phyloP scores from a whole-genome alignment of 768 basidiomycete species.

The Pleurotus salmoneostramineus region DNA sequence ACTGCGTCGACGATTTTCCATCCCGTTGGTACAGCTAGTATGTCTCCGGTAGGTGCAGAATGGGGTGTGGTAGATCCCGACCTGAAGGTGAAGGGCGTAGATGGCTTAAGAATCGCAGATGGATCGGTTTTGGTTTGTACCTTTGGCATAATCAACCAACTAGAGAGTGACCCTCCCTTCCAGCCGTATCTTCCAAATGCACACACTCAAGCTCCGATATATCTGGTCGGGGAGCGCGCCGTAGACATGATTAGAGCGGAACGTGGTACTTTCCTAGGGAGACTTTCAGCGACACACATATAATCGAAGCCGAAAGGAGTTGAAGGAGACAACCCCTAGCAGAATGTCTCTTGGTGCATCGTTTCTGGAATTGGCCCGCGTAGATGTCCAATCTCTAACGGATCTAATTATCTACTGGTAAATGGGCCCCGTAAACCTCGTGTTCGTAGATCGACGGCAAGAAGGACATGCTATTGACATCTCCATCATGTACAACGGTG shows the following conservation, averaged over 20 bases:
- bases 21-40: slow-evolving; percentile 26
- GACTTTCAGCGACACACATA: too few relatives aligned
- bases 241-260: slow-evolving; percentile 22
- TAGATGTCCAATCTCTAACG: too few relatives aligned
- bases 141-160: neutral
- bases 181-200: slow-evolving; percentile 23
- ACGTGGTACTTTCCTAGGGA: neutral
- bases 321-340: too few relatives aligned
- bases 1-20: slow-evolving; percentile 26
- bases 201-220: slow-evolving; percentile 20
- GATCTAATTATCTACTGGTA: too few relatives aligned
- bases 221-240: slow-evolving; percentile 23
- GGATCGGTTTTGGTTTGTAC: slow-evolving; percentile 28
- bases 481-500: too few relatives aligned
- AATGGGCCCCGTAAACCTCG: too few relatives aligned
- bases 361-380: too few relatives aligned
- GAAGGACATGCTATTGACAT: too few relatives aligned
- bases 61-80: slow-evolving; percentile 34
- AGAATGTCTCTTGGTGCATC: too few relatives aligned
- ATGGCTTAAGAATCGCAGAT: slow-evolving; percentile 34
- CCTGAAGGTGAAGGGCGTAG: slow-evolving; percentile 31
- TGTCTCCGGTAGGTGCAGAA: slow-evolving; percentile 23
- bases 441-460: too few relatives aligned
- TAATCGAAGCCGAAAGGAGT: too few relatives aligned
- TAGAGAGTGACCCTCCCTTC: neutral